Base-by-base conservation (phyloP, 257 asterid species). In the Thymus mandschuricus region DNA sequence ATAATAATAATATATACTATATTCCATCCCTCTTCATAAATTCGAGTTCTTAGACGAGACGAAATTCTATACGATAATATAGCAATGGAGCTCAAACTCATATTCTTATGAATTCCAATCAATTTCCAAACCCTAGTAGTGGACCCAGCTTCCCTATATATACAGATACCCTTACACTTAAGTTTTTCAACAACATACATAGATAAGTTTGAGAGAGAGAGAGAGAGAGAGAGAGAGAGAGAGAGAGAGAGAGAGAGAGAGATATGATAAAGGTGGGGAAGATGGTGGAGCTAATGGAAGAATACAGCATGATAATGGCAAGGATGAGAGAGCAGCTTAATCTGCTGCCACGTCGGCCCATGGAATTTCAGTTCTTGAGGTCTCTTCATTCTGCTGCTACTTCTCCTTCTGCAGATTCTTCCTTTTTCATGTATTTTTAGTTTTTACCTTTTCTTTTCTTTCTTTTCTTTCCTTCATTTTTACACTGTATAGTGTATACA, bases 241-340 rank as follows among this genome's bases (percentile, higher is more conserved):
- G 0, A 45, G 51, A 76, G 43, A 46, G 75, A 92, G 46, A 28
- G 45, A 10, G 63, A 43, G 52, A 61, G 0, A 46, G 56, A 78
- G 58, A 56, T 76, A 92, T 92, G 98, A 84, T 92, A 9, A 84
- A 84, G 70, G 76, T 92, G 0, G 93, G 96, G 65, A 86, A 74
- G 69, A 85, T 92, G 90, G 88, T 85, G 70, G 94, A 78, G 70
- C 67, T 92, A 6, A 56, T 92, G 81, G 90, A 85, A 75, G 94
- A 89, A 64, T 92, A 85, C 85, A 82, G 86, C 52, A 59, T 84
- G 65, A 68, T 85, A 2, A 83, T 92, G 81, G 88, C 81, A 0
- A 86, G 86, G 73, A 64, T 87, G 80, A 79, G 90, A 62, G 89
- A 89, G 12, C 81, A 83, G 60, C 48, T 89, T 1, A 33, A 71